Base-by-base conservation (phyloP, 2,329 filamentous ascomycete genomes). In the Xylariaceae sp. region DNA sequence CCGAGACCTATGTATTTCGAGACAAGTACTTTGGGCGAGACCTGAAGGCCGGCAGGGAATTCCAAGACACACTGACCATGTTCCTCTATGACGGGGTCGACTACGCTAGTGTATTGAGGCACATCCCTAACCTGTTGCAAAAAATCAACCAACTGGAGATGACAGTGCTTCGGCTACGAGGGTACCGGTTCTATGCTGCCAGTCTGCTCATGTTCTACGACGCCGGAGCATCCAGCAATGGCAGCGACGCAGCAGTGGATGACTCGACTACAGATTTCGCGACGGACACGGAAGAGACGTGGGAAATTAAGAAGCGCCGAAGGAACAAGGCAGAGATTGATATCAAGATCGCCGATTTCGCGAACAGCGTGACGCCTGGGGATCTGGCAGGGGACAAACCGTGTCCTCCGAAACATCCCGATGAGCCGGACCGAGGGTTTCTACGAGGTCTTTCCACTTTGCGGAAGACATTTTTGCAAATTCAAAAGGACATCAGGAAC, bases 331-430 rank as follows among this genome's bases (percentile, higher is more conserved):
- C 76, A 43, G 80, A 86, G 59, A 92, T 96, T 66, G 89, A 96
- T 69, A 86, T 99, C 73, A 97, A 97, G 72, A 95, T 99, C 69
- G 93, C 96, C 51, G 94, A 99, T 71, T 99, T 99, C 74, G 94
- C 94, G 58, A 99, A 99, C 69, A 97, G 93, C 65, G 86, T 97
- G 34, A 97, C 92, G 1, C 89, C 90, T 4, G 88, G 94, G 59
- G 91, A 96, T 63, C 72, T 84, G 11, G 77, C 83, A 53, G 71
- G 74, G 47, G 77, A 79, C 56, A 79, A 79, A 63, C 74, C 80
- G 5, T 97, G 93, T 62, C 94, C 94, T 13, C 94, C 94, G 5
- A 80, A 83, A 53, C 83, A 95, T 65, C 89, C 90, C 0, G 75
- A 87, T 34, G 86, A 90, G 54, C 86, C 96, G 6, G 94, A 99